Evolutionary conservation across 257 asterid genomes (phyloP), one percentile per base, ranked within the genome.

Genomic region (Catharanthus roseus): DNA sequence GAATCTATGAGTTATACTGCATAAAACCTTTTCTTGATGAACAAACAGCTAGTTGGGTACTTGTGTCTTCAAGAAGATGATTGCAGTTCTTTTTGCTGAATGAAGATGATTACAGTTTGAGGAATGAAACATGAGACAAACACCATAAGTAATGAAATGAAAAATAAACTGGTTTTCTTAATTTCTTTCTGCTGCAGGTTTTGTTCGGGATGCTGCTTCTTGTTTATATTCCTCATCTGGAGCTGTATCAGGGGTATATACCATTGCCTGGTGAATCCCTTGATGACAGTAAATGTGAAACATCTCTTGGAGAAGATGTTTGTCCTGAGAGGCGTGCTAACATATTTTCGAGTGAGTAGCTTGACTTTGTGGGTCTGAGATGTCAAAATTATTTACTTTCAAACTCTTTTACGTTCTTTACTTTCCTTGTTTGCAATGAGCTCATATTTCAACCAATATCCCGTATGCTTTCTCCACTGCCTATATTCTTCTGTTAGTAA

Each of bases 261-360:
- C 96, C 96, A 19, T 81, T 89, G 60, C 58, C 77, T 49, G 86
- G 79, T 23, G 85, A 82, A 75, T 75, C 86, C 21, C 50, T 57
- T 69, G 89, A 85, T 72, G 85, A 75, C 64, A 69, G 77, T 78
- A 75, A 77, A 67, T 70, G 54, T 51, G 88, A 84, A 77, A 77
- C 74, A 70, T 82, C 82, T 76, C 83, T 72, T n/a, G 90, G 75
- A 64, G 82, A 80, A 60, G 95, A 89, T 65, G 76, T 87, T 80
- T 91, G 85, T 76, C 97, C 97, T 3, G 97, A 91, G 85, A 88
- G 96, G 84, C 34, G 42, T 75, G 90, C 88, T 75, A 88, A 69
- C 68, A 66, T 89, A 77, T 80, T 89, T 70, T 82, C 95, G 60
- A 73, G 97, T 91, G 81, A 79, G 93, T 73, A 50, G 24, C 42